Percentiles rank a stretch among this genome's conserved stretches.
Conservation (phyloP, 768 basidiomycete genomes). For the Lentinula boryana region DNA sequence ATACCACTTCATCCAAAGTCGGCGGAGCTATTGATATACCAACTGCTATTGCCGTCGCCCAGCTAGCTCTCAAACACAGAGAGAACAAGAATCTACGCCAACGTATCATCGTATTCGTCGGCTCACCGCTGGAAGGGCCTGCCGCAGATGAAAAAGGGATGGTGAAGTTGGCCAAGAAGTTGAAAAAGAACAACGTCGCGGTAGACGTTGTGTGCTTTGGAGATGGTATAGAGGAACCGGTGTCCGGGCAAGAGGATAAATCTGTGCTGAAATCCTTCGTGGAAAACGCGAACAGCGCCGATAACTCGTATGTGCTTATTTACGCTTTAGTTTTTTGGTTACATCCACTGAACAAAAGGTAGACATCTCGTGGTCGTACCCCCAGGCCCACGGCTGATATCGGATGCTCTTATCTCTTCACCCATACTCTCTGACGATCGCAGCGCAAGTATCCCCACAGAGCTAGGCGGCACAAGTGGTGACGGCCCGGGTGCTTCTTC, state of each 20-base stretch:
- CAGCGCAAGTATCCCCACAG: slow-evolving; percentile 58
- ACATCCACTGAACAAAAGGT: not conserved
- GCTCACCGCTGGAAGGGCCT: slow-evolving; percentile 72
- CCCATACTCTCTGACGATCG: slow-evolving; percentile 79
- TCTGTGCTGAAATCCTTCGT: slow-evolving; percentile 73
- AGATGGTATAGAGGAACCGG: slow-evolving; percentile 71
- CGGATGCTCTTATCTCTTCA: slow-evolving; percentile 76
- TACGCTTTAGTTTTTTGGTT: not conserved
- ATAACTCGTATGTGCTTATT: slow-evolving; percentile 70
- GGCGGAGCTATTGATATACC: slow-evolving; percentile 81
- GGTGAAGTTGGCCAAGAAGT: slow-evolving; percentile 88
- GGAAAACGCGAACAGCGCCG: slow-evolving; percentile 71
- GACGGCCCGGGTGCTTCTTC: slow-evolving; percentile 39
- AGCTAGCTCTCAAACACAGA: slow-evolving; percentile 93
- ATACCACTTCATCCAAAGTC: slow-evolving; percentile 61
- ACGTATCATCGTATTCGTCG: slow-evolving; percentile 91
- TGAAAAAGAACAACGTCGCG: slow-evolving; percentile 99
- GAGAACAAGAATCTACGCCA: slow-evolving; percentile 99
- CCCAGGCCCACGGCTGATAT: slow-evolving; percentile 74
- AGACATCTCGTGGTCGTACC: slow-evolving; percentile 82
- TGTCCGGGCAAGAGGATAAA: slow-evolving; percentile 46
- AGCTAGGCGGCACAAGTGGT: slow-evolving; percentile 45
- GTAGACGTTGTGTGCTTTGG: slow-evolving; percentile 90
- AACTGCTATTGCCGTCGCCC: slow-evolving; percentile 89
- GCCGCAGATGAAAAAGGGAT: slow-evolving; percentile 74